Evolutionary conservation across 495 filamentous ascomycete species (phyloP).

Genomic region (Penicillium steckii): DNA sequence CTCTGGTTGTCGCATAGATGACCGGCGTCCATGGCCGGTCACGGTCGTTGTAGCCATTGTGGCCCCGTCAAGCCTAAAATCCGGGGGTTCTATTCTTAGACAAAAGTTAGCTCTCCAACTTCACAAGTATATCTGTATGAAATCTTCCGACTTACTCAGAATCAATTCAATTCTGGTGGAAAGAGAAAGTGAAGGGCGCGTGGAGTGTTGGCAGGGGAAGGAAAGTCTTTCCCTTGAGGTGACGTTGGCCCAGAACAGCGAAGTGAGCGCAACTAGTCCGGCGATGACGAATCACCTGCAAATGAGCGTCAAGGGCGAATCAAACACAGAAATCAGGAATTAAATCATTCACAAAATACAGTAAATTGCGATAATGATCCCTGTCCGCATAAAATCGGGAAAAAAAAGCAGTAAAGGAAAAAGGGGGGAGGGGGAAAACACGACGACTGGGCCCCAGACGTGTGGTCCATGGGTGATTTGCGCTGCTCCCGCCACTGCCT

Average conservation of each 20-base stretch:
- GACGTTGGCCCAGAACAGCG: neutral
- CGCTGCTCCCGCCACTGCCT: conserved; percentile 13
- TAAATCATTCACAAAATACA: neutral
- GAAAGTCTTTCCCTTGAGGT: neutral
- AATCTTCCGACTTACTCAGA: neutral
- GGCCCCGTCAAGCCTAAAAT: neutral
- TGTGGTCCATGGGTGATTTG: conserved; percentile 2
- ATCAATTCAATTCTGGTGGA: neutral
- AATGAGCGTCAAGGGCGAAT: conserved; percentile 29
- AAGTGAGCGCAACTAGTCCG: conserved; percentile 2
- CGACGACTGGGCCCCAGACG: conserved; percentile 4
- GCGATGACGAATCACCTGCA: conserved; percentile 41
- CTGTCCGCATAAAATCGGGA: neutral
- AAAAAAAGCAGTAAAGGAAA: conserved; percentile 4
- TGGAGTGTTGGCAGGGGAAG: neutral
- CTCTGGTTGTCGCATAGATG: conserved; percentile 44
- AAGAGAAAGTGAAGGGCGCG: no score
- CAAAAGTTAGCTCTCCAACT: neutral
- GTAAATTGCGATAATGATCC: neutral
- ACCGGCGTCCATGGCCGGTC: conserved; percentile 44
- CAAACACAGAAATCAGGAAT: conserved; percentile 17
- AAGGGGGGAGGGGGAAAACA: neutral
- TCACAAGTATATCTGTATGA: neutral
- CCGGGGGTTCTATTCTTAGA: neutral
- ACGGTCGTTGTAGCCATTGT: conserved; percentile 46